Base-by-base conservation (phyloP, 177 flowering plant species). In the Vitis hybrid region DNA sequence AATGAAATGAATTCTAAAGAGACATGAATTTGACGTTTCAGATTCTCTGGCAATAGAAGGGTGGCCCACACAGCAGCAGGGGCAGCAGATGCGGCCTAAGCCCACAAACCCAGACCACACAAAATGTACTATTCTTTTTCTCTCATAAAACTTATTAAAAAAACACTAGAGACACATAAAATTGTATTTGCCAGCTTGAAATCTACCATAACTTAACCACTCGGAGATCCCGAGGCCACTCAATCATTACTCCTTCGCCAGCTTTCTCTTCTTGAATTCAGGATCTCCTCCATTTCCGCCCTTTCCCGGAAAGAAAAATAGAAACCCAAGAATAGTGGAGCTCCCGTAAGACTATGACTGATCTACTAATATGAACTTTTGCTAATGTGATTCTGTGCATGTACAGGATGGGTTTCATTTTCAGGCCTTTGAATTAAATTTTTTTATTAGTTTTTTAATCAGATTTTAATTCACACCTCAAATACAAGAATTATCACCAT, bases 1-100 rank as follows among this genome's bases (percentile, higher is more conserved):
- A 71, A 78, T 73, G 72, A 58, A 73, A 76, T 77, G 79, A 76
- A 79, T 72, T 77, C 78, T 29, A 12, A 63, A 51, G 82, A 79
- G 80, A 76, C 84, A 75, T 79, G 84, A 81, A 71, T 62, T 77
- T 77, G 89, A 85, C 84, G 73, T 83, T 79, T 85, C 89, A 82
- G 89, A 85, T 83, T 82, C 85, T 74, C 65, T 79, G 82, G 77
- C 81, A 59, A 74, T 65, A 20, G 31, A 15, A 39, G 48, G 39
- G 34, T 13, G 15, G 55, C 65, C 49, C 4, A 45, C 20, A 26
- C 61, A 55, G 57, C 62, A 68, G 63, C 1, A 54, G 67, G 70
- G 49, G 77, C 58, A 5, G 45, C 65, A 53, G 55, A 53, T 50
- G 71, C 59, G 19, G 65, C 50, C 22, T 19, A 19, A 50, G 49